Evolutionary conservation across 768 basidiomycete genomes (phyloP).

Genomic region (Rhizopogon sp.): DNA sequence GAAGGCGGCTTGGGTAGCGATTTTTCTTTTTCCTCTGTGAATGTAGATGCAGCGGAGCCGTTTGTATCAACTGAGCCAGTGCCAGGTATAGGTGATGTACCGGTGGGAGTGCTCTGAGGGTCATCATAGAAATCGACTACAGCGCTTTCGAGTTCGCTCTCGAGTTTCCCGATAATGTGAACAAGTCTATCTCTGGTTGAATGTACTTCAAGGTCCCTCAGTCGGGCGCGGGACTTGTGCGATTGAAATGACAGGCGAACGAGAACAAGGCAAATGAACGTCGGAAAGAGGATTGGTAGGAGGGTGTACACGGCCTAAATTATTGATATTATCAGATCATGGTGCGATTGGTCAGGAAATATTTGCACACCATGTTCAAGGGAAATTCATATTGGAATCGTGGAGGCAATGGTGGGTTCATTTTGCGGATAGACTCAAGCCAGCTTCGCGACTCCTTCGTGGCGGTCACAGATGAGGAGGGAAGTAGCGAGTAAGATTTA

Average conservation of each 20-base stretch:
- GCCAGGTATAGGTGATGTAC: slow-evolving; percentile 5
- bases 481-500: slow-evolving; percentile 43
- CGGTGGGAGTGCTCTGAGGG: slow-evolving; percentile 21
- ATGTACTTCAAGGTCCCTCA: slow-evolving; percentile 59
- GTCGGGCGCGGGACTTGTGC: slow-evolving; percentile 56
- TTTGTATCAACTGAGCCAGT: neutral
- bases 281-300: slow-evolving; percentile 64
- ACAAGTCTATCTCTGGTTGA: slow-evolving; percentile 45
- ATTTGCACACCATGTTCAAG: slow-evolving; percentile 56
- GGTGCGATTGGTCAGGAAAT: neutral
- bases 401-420: slow-evolving; percentile 51
- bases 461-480: slow-evolving; percentile 35
- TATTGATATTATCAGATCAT: neutral
- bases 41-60: neutral
- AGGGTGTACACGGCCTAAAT: slow-evolving; percentile 47
- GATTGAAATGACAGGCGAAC: slow-evolving; percentile 55
- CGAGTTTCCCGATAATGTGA: slow-evolving; percentile 52
- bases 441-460: slow-evolving; percentile 41
- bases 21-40: slow-evolving; percentile 3
- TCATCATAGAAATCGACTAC: slow-evolving; percentile 58
- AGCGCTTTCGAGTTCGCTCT: slow-evolving; percentile 54
- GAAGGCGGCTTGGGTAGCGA: slow-evolving; percentile 5
- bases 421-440: slow-evolving; percentile 37
- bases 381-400: slow-evolving; percentile 58
- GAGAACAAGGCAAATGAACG: slow-evolving; percentile 48